A percentile compares a stretch with the other conserved stretches of the same genome.
These are phyloP conservation scores for Barnettozyma sucrosica DNA, from an alignment of 805 yeast species.

Conservation along the genomic window DNA sequence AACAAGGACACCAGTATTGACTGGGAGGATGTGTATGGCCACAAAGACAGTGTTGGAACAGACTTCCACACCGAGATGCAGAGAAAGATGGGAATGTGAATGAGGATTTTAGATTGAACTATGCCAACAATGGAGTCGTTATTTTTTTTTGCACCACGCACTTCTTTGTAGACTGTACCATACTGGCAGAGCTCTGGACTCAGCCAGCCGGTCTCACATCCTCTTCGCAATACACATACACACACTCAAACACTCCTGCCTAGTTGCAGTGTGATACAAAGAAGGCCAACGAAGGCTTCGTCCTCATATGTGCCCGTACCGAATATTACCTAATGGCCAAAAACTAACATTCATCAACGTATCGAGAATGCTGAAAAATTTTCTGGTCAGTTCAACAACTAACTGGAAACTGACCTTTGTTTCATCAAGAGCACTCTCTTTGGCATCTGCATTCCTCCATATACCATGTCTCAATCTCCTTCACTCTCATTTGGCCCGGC, in stretches of 20 bases:
- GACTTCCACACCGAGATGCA: conserved; percentile 77
- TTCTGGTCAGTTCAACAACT: background rate
- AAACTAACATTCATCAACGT: background rate
- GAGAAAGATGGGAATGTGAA: conserved; percentile 32
- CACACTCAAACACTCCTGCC: too few species aligned
- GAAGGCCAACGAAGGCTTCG: too few species aligned
- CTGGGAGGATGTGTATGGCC: conserved; percentile 90
- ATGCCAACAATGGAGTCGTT: too few species aligned
- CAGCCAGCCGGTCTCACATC: too few species aligned
- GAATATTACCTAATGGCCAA: background rate
- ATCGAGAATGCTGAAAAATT: conserved; percentile 5
- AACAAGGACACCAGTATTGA: conserved; percentile 75
- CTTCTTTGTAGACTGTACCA: background rate
- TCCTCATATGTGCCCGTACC: too few species aligned
- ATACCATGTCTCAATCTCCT: conserved; percentile 27
- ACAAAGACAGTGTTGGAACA: conserved; percentile 22
- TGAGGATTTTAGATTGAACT: background rate
- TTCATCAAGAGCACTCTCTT: background rate
- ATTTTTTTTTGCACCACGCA: too few species aligned
- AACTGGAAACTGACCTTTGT: too few species aligned
- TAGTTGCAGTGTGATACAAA: too few species aligned
- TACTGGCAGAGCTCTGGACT: too few species aligned
- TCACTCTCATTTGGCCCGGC: conserved; percentile 28
- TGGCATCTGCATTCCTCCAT: background rate
- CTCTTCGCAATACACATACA: too few species aligned